Evolutionary conservation across 305 asterid species (phyloP).

Genomic region (Coffea humblotiana): DNA sequence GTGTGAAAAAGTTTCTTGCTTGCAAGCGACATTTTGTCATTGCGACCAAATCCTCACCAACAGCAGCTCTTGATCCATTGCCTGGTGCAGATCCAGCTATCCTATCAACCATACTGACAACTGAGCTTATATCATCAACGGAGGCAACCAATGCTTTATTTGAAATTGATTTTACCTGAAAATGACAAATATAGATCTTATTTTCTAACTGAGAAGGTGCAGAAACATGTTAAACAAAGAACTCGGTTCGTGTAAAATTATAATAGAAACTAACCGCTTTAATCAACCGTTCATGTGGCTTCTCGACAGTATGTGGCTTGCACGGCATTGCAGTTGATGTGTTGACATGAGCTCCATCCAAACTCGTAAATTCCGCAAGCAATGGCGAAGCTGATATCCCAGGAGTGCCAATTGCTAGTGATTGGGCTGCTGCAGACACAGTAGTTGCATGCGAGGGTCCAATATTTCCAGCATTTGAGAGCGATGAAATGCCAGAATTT

Average conservation of each 20-base stretch:
- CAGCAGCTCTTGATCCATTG: constrained; percentile 96
- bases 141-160: constrained; percentile 71
- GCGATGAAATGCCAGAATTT: constrained; percentile 57
- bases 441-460: constrained; percentile 57
- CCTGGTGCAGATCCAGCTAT: constrained; percentile 99
- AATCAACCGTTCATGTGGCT: constrained; percentile 81
- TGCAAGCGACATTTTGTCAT: constrained; percentile 89
- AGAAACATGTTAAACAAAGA: not conserved
- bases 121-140: constrained; percentile 83
- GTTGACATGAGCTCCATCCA: constrained; percentile 77
- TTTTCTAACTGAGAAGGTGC: constrained; percentile 12
- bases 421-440: constrained; percentile 66
- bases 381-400: constrained; percentile 99
- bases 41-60: constrained; percentile 97
- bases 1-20: constrained; percentile 79
- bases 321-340: constrained; percentile 59
- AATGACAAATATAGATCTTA: constrained; percentile 6
- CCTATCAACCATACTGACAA: constrained; percentile 93
- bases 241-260: not conserved
- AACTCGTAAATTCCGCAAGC: constrained; percentile 84
- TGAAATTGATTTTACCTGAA: constrained; percentile 79
- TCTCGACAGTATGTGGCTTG: constrained; percentile 62
- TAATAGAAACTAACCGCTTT: constrained; percentile 57
- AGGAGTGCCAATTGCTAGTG: constrained; percentile 95
- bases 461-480: constrained; percentile 62